A percentile compares a stretch with the other conserved stretches of the same genome.
Evolutionary conservation across 805 yeast genomes (phyloP).

Genomic region (Candida multigemmis): DNA sequence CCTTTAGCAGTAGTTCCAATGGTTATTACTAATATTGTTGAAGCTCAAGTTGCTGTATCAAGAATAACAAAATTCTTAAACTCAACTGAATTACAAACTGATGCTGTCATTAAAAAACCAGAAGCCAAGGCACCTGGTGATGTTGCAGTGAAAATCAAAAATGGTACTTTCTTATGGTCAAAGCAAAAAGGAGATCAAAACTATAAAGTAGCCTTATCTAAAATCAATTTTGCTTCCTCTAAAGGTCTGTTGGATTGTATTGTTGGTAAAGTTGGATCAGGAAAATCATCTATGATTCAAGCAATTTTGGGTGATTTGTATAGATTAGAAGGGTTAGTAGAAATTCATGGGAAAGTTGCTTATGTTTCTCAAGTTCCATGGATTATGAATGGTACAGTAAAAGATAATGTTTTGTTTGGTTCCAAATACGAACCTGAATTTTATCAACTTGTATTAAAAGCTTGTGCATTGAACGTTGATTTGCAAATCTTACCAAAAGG

Average conservation of each 20-base stretch:
- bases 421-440: slow-evolving; percentile 73
- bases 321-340: slow-evolving; percentile 64
- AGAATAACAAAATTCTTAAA: slow-evolving; percentile 70
- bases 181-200: slow-evolving; percentile 48
- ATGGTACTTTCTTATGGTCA: slow-evolving; percentile 74
- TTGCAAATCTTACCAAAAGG: slow-evolving; percentile 77
- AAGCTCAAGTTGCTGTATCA: slow-evolving; percentile 74
- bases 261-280: slow-evolving; percentile 86
- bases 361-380: slow-evolving; percentile 93
- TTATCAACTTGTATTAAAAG: slow-evolving; percentile 71
- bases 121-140: slow-evolving; percentile 53
- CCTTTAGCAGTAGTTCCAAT: slow-evolving; percentile 90
- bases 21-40: slow-evolving; percentile 78
- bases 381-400: slow-evolving; percentile 93
- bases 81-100: slow-evolving; percentile 74
- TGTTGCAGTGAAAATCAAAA: slow-evolving; percentile 48
- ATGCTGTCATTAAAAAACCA: slow-evolving; percentile 52
- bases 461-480: slow-evolving; percentile 83
- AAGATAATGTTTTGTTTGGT: slow-evolving; percentile 88
- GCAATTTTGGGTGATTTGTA: slow-evolving; percentile 77
- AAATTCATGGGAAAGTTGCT: slow-evolving; percentile 70
- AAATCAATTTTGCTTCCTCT: slow-evolving; percentile 52
- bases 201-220: slow-evolving; percentile 57
- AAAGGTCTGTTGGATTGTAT: slow-evolving; percentile 79
- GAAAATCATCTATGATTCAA: slow-evolving; percentile 77